Base-by-base conservation (phyloP, 2,329 filamentous ascomycete species). In the Lachnellula cervina region DNA sequence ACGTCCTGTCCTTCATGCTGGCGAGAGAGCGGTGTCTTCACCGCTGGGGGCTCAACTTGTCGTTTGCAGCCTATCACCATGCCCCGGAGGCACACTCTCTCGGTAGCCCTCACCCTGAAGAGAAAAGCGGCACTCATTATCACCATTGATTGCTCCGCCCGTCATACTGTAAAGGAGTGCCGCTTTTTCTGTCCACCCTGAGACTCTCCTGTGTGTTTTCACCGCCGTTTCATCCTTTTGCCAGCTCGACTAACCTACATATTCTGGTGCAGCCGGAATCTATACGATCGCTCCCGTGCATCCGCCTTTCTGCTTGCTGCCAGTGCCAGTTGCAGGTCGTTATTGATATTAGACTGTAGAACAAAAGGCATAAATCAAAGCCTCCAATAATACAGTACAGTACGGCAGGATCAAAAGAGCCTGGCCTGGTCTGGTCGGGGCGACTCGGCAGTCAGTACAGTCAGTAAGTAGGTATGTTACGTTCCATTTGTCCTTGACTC, bases 171-270 rank as follows among this genome's bases (percentile, higher is more conserved):
- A 0, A 32, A 32, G 28, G 28, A 32, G 28, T 32, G 28, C 28
- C 28, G 28, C 28, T 32, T 32, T 32, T 11, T 32, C 28, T 13
- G 28, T 32, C 28, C 9, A 8, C 28, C 28, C 28, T 28, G 28
- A 28, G 28, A 28, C 28, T 28, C 25, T 25, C 28, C 7, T 28
- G 9, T 28, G 9, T 47, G 21, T 47, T 47, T 47, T 47, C 44
- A 47, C 44, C 44, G 44, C 44, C 44, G 44, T 47, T 47, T 47
- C 44, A 47, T 6, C 7, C 44, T 47, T 47, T 47, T 47, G 44
- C 44, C 44, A 21, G 44, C 44, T 44, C 8, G 40, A 44, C 17
- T 44, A 19, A n/a, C n/a, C n/a, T n/a, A n/a, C n/a, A n/a, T n/a
- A n/a, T n/a, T n/a, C n/a, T 19, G n/a, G 17, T 11, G 42, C 21